These are phyloP conservation scores for Ceratorhiza oryzae-sativae DNA, from an alignment of 1,284 basidiomycete species.

Conservation along the genomic window DNA sequence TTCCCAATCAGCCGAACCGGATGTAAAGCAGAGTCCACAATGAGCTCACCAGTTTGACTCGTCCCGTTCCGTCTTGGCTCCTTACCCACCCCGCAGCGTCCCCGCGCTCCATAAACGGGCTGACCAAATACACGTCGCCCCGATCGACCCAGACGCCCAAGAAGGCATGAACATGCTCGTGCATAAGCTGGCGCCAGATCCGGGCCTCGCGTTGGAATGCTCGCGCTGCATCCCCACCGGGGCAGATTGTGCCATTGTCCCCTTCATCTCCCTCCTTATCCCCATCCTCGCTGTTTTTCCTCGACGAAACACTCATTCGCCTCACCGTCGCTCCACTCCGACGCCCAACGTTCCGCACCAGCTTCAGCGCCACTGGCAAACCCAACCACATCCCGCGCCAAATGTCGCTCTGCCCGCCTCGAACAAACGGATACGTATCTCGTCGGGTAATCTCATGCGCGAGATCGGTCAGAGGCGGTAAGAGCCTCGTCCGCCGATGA, in stretches of 20 bases:
- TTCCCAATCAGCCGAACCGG: background rate
- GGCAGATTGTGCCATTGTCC: slow-evolving; percentile 11
- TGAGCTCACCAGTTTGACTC: slow-evolving; percentile 15
- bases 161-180: slow-evolving; percentile 33
- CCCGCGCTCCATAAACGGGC: slow-evolving; percentile 34
- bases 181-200: slow-evolving; percentile 31
- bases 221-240: slow-evolving; percentile 8
- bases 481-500: slow-evolving; percentile 15
- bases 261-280: slow-evolving; percentile 1
- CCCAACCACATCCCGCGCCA: slow-evolving; percentile 40
- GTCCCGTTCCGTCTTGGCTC: slow-evolving; percentile 9
- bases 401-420: slow-evolving; percentile 30
- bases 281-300: background rate
- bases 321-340: slow-evolving; percentile 29
- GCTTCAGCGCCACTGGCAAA: slow-evolving; percentile 39
- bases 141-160: slow-evolving; percentile 29
- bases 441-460: slow-evolving; percentile 15
- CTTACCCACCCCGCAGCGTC: slow-evolving; percentile 26
- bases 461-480: slow-evolving; percentile 18
- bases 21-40: background rate
- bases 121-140: slow-evolving; percentile 26
- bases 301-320: background rate
- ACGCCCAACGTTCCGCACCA: slow-evolving; percentile 31
- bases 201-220: slow-evolving; percentile 21
- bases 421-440: slow-evolving; percentile 21